phyloP scores from a whole-genome alignment of 2,329 filamentous ascomycete species.

The Clarireedia monteithiana region DNA sequence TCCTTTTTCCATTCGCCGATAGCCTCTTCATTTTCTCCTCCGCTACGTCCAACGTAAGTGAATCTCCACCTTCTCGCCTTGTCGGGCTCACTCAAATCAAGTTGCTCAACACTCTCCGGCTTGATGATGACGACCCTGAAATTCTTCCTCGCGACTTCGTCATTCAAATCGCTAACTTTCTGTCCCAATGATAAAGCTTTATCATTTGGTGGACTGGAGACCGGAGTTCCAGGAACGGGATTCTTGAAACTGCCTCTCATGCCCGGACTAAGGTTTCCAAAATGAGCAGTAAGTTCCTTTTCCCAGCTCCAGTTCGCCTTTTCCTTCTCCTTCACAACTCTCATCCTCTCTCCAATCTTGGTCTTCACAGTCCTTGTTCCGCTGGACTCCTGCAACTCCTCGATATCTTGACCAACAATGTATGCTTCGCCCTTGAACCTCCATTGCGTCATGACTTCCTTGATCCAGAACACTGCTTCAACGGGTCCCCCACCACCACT shows the following conservation, averaged over 20 bases:
- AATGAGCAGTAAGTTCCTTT: constrained; percentile 75
- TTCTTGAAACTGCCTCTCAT: constrained; percentile 63
- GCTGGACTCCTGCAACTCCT: constrained; percentile 39
- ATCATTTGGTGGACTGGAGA: constrained; percentile 42
- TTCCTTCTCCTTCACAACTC: constrained; percentile 35
- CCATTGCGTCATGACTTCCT: constrained; percentile 71
- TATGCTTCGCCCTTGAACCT: constrained; percentile 70
- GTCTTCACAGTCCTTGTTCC: constrained; percentile 51
- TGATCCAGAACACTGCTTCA: constrained; percentile 81
- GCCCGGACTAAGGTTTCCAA: constrained; percentile 76
- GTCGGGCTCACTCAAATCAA: constrained; percentile 52
- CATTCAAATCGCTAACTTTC: constrained; percentile 53
- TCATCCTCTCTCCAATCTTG: constrained; percentile 56
- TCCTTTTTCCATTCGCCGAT: constrained; percentile 44
- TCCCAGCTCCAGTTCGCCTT: constrained; percentile 56
- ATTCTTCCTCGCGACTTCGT: constrained; percentile 54
- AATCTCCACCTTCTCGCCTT: constrained; percentile 50
- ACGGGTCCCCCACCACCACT: constrained; percentile 60
- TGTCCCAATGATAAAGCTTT: constrained; percentile 43
- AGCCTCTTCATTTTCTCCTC: constrained; percentile 37
- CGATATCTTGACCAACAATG: constrained; percentile 63
- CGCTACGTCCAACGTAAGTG: constrained; percentile 41
- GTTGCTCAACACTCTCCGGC: constrained; percentile 58
- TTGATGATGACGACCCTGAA: constrained; percentile 81
- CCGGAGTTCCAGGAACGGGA: constrained; percentile 57